These are phyloP conservation scores for Mucor racemosus DNA, from an alignment of 371 early-diverging fungal genomes.

Conservation along the genomic window DNA sequence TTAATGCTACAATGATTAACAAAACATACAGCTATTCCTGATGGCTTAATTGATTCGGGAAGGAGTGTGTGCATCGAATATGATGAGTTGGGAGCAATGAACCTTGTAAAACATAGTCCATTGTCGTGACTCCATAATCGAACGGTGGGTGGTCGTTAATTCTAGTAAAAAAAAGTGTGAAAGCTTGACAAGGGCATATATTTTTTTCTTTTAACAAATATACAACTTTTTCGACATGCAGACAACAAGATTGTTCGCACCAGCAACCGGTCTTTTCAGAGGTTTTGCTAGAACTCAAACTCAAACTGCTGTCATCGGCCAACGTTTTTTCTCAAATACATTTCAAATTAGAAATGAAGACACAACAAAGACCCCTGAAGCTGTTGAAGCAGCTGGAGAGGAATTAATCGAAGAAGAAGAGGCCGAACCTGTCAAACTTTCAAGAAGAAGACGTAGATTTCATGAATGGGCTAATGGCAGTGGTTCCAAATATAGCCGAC, in stretches of 20 bases:
- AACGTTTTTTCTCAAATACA: slow-evolving; percentile 28
- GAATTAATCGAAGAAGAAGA: slow-evolving; percentile 15
- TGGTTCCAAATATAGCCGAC: slow-evolving; percentile 43
- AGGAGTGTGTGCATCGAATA: too few species aligned
- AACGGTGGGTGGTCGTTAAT: slow-evolving; percentile 2
- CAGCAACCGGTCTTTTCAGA: slow-evolving; percentile 18
- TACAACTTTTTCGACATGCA: slow-evolving; percentile 12
- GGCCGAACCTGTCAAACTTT: slow-evolving; percentile 44
- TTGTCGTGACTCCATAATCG: not conserved
- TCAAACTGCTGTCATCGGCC: slow-evolving; percentile 6
- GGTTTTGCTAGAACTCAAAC: not conserved
- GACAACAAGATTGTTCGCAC: slow-evolving; percentile 19
- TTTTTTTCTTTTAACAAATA: slow-evolving; percentile 8
- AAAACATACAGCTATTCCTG: not conserved
- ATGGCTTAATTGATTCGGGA: too few species aligned
- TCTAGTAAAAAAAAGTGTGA: not conserved
- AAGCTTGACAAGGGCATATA: slow-evolving; percentile 27
- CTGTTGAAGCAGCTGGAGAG: slow-evolving; percentile 21
- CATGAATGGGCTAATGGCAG: slow-evolving; percentile 47
- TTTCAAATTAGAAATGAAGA: slow-evolving; percentile 22
- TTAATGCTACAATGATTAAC: not conserved
- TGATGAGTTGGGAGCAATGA: too few species aligned
- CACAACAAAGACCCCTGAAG: slow-evolving; percentile 35
- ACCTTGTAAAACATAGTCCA: slow-evolving; percentile 3
- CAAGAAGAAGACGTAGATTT: slow-evolving; percentile 49